Evolutionary conservation across 1,284 basidiomycete genomes (phyloP).

Genomic region (Boletus semigastroideus): DNA sequence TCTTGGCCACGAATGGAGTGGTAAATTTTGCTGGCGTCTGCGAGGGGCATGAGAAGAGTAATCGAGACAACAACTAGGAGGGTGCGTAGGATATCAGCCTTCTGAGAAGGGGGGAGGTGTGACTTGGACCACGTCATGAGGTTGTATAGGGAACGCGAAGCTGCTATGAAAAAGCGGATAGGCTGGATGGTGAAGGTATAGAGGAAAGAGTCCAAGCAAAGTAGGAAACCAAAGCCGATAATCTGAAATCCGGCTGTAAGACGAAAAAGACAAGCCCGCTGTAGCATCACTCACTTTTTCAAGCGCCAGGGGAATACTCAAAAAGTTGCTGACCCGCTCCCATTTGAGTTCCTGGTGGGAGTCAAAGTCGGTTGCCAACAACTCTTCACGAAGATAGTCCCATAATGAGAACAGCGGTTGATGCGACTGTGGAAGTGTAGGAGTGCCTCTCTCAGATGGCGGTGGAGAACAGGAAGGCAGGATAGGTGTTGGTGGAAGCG

Average conservation of each 20-base stretch:
- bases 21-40: constrained; percentile 98
- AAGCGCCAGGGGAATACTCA: constrained; percentile 89
- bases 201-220: constrained; percentile 96
- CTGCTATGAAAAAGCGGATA: constrained; percentile 78
- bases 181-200: constrained; percentile 98
- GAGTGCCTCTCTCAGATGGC: constrained; percentile 9
- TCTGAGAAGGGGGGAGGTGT: constrained; percentile 80
- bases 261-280: neutral
- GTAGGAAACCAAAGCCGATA: constrained; percentile 87
- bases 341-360: constrained; percentile 92
- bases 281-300: constrained; percentile 70
- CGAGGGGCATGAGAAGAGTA: constrained; percentile 75
- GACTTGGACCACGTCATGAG: constrained; percentile 49
- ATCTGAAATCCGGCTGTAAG: constrained; percentile 53
- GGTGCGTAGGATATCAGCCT: constrained; percentile 85
- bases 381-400: constrained; percentile 88
- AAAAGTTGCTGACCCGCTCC: constrained; percentile 98
- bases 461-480: constrained; percentile 37
- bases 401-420: constrained; percentile 75
- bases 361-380: constrained; percentile 89
- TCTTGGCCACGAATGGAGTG: constrained; percentile 99
- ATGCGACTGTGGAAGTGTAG: constrained; percentile 8
- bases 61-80: constrained; percentile 79
- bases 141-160: constrained; percentile 57
- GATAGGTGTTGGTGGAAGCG: constrained; percentile 70